These are phyloP conservation scores for Grosmannia huntii DNA, from an alignment of 2,329 filamentous ascomycete genomes.

Conservation along the genomic window DNA sequence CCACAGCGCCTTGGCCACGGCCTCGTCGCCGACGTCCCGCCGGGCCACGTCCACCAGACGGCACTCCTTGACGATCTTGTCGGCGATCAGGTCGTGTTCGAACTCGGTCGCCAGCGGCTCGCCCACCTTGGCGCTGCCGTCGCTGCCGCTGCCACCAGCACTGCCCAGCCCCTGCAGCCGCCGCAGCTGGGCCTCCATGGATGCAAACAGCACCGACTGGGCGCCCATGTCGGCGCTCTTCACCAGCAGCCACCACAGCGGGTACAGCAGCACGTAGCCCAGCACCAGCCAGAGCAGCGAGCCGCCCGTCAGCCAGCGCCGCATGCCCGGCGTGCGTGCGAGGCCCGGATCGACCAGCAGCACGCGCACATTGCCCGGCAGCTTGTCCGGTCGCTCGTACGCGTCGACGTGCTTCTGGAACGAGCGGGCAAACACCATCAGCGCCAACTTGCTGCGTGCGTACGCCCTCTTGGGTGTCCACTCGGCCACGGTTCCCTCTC, in stretches of 20 bases:
- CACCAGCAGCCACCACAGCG: conserved; percentile 73
- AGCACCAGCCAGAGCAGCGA: conserved; percentile 64
- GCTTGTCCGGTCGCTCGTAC: conserved; percentile 71
- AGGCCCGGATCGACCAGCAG: conserved; percentile 80
- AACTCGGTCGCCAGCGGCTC: conserved; percentile 38
- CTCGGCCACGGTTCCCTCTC: conserved; percentile 24
- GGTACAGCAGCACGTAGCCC: conserved; percentile 65
- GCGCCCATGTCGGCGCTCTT: conserved; percentile 77
- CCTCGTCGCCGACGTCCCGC: conserved; percentile 65
- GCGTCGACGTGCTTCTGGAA: conserved; percentile 86
- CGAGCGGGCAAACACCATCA: conserved; percentile 79
- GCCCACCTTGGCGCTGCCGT: background rate
- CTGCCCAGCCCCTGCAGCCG: conserved; percentile 25
- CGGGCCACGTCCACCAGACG: conserved; percentile 59
- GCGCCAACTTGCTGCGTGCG: conserved; percentile 58
- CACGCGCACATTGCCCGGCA: conserved; percentile 72
- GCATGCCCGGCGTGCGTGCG: conserved; percentile 73
- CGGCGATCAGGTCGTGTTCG: conserved; percentile 4
- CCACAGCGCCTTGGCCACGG: conserved; percentile 75
- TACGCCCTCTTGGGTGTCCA: conserved; percentile 48
- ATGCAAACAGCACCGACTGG: conserved; percentile 73
- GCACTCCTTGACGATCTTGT: conserved; percentile 76
- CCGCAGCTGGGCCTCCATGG: conserved; percentile 65
- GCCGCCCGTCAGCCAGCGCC: conserved; percentile 76
- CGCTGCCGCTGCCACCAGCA: background rate